Base-by-base conservation (phyloP, 139 green algal species). In the Trebouxia sp. region DNA sequence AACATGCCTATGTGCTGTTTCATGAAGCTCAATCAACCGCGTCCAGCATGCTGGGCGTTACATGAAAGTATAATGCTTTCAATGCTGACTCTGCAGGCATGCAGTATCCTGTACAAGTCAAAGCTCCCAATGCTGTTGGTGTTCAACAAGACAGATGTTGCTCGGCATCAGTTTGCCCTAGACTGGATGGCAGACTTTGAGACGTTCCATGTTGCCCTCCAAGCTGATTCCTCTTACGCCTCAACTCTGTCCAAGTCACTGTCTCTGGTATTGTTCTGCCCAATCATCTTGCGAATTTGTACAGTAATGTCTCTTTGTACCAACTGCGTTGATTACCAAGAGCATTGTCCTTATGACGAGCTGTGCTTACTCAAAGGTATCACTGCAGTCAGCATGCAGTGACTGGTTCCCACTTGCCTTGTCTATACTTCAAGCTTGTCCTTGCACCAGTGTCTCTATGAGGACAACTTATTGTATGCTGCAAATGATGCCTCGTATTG, bases 131-230 rank as follows among this genome's bases (percentile, higher is more conserved):
- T 99, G 81, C 78, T 99, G 50, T 89, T 99, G 75, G 95, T 95
- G 17, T 99, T 99, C 93, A 99, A 99, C 89, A 99, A 99, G 85
- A 83, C 84, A 11, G 96, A 99, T 83, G 92, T 99, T 1, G 83
- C 86, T 1, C 79, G 82, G 32, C 92, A 97, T 75, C 90, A 96
- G 10, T 97, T 97, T 89, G 92, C 91, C 1, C 41, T 95, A 1
- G 92, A 97, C n/a, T 98, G 94, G 94, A 97, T 98, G 94, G 38
- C 78, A 0, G 95, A 98, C 85, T 97, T 94, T 81, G 95, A 98
- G 17, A 83, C 80, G 0, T 98, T 97, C 83, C 81, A 93, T 1
- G 83, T 70, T 6, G 94, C 94, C 2, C 86, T 98, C 41, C 91
- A 98, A 26, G 42, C 47, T 5, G 94, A 98, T 69, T 47, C 82